Evolutionary conservation across 345 rosid species (phyloP).

Genomic region (Salix brachista): DNA sequence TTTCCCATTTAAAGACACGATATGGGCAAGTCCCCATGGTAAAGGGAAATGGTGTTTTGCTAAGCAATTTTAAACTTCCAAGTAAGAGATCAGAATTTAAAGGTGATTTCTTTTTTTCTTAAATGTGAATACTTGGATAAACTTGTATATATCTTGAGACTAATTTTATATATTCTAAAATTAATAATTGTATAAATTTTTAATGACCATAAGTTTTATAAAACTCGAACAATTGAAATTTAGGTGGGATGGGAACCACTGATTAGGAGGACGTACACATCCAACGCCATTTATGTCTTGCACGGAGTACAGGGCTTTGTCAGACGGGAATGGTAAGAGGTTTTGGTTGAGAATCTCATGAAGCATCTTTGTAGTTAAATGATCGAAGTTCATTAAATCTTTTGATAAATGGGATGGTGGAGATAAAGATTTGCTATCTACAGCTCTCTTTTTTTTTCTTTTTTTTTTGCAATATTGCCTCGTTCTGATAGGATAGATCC

Average conservation of each 20-base stretch:
- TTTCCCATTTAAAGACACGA: neutral
- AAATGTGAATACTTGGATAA: no score
- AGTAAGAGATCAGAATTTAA: neutral
- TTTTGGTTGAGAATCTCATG: neutral
- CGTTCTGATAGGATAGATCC: neutral
- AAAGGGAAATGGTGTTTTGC: neutral
- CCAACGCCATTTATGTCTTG: conserved; percentile 1
- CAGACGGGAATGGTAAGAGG: neutral
- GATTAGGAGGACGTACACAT: neutral
- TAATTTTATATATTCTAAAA: no score
- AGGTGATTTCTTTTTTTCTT: no score
- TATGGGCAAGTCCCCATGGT: neutral
- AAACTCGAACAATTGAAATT: no score
- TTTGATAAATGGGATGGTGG: neutral
- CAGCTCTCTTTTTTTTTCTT: neutral
- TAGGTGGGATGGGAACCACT: conserved; percentile 1
- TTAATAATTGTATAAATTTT: no score
- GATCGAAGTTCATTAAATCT: neutral
- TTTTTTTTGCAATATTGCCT: neutral
- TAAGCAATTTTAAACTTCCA: neutral
- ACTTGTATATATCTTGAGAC: no score
- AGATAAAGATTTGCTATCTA: conserved; percentile 12
- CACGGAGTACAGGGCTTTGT: neutral
- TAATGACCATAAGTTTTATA: no score
- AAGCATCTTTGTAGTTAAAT: neutral